Base-by-base conservation (phyloP, 257 asterid species). In the Vinca minor region DNA sequence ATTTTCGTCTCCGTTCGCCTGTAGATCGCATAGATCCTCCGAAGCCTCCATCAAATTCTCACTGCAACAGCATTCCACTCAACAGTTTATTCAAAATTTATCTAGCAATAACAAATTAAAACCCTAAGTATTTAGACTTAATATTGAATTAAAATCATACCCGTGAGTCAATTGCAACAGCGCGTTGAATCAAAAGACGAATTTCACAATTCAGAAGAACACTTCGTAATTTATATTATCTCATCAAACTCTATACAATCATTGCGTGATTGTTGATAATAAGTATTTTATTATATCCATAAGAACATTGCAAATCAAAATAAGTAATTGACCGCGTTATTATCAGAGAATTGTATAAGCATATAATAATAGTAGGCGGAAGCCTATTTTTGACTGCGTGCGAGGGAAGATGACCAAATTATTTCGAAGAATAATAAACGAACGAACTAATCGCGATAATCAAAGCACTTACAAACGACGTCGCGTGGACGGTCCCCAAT, bases 31-130 rank as follows among this genome's bases (percentile, higher is more conserved):
- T 18, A 77, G 46, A 80, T 91, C 94, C 41, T 79, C 89, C 3
- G 83, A 68, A 62, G 70, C 76, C 65, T 84, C 96, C 98, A 91
- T 90, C 73, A 48, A 76, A 76, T 64, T 53, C 4, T 45, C 63
- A 29, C 62, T 46, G 58, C 65, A 63, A 20, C n/a, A n/a, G n/a
- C n/a, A n/a, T n/a, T n/a, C 65, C 60, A 20, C 45, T 66, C 31
- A 21, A 17, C 17, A 35, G 7, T 3, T 29, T 13, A 7, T 42
- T 42, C 13, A 13, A 14, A 44, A 63, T 39, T n/a, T 62, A 34
- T 34, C 7, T 10, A 25, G 8, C 59, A 23, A 14, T n/a, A 14
- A 17, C 52, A 34, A 39, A 62, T 34, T 18, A 4, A 56, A 70
- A 42, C 32, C 75, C 75, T 66, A 63, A 47, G 62, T 29, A 49